Conservation (phyloP, 2,329 filamentous ascomycete genomes). For the Fusarium brevicatenulatum region DNA sequence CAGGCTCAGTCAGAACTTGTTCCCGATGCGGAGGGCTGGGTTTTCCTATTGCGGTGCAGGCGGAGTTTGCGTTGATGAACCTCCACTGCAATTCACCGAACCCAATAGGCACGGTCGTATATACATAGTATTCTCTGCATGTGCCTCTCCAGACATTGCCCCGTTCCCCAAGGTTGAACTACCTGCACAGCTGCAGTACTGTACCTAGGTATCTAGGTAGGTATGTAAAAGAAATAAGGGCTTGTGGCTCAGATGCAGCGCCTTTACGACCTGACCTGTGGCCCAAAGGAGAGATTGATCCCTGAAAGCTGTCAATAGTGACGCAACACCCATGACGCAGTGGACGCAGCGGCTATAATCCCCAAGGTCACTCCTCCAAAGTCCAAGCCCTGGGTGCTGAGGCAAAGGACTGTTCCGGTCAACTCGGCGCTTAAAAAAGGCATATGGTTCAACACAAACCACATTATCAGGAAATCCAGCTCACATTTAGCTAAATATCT, state of each 20-base stretch:
- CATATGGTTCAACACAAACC: not conserved
- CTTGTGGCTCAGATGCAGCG: slow-evolving; percentile 1
- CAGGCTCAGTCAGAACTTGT: not conserved
- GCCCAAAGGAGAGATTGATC: slow-evolving; percentile 25
- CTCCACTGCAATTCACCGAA: not conserved
- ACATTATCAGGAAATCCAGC: not conserved
- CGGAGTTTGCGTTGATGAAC: not conserved
- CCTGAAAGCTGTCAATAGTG: slow-evolving; percentile 22
- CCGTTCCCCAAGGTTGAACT: not conserved
- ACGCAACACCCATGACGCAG: slow-evolving; percentile 25
- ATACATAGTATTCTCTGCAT: not conserved
- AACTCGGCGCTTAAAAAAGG: not conserved
- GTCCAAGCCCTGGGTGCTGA: not conserved
- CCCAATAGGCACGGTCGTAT: not conserved
- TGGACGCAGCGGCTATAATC: slow-evolving; percentile 21
- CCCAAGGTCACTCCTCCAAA: not conserved
- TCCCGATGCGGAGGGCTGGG: not conserved
- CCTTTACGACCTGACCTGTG: not conserved
- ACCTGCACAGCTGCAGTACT: not conserved
- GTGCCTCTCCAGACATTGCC: not conserved
- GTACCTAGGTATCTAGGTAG: not conserved
- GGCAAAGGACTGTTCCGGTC: not conserved
- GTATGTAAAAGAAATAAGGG: not conserved
- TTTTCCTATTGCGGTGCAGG: not conserved
- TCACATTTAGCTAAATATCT: not conserved